Evolutionary conservation across 164 flowering plant genomes (phyloP), one percentile per base, ranked within the genome.

Genomic region (Berberis thunbergii): DNA sequence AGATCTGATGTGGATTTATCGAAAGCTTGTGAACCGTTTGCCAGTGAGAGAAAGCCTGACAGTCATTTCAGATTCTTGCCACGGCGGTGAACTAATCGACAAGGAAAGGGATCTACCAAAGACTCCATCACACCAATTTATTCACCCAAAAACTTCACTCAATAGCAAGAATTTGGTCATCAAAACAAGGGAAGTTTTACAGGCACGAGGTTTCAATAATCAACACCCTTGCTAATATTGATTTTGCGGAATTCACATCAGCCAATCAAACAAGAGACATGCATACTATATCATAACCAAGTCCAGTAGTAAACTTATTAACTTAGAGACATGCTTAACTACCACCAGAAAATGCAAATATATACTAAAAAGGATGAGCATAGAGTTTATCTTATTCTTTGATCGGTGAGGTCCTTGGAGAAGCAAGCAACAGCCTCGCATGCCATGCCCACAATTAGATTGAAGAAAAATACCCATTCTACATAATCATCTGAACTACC

Each of bases 151-250:
- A 9, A 70, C 66, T 52, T 26, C 59, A n/a, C 53, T 86, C n/a
- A 83, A 76, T 61, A 84, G 87, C 46, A 70, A 67, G 54, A 73
- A 85, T 45, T 41, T 86, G 55, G 85, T 87, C 68, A 50, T 61
- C 59, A 54, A 45, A 70, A 82, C 86, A 6, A 78, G 90, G 69
- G 43, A 79, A 69, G 7, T 81, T 52, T 64, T 90, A 50, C 2
- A 48, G 45, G 60, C 26, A 6, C 74, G 78, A 50, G 77, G 74
- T 0, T 58, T 79, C 26, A 26, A 26, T 49, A 5, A 60, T 6
- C 97, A 90, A 61, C 95, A 87, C 49, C 95, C 95, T 43, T 83
- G 97, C 71, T 74, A 87, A 7, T 90, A 87, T 63, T 84, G 89
- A 26, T 26, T 26, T 26, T 26, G 26, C 26, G 26, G 26, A 26